A percentile compares a stretch with the other conserved stretches of the same genome.
Conservation (phyloP, 164 flowering plant species). For the Berberis vulgaris region DNA sequence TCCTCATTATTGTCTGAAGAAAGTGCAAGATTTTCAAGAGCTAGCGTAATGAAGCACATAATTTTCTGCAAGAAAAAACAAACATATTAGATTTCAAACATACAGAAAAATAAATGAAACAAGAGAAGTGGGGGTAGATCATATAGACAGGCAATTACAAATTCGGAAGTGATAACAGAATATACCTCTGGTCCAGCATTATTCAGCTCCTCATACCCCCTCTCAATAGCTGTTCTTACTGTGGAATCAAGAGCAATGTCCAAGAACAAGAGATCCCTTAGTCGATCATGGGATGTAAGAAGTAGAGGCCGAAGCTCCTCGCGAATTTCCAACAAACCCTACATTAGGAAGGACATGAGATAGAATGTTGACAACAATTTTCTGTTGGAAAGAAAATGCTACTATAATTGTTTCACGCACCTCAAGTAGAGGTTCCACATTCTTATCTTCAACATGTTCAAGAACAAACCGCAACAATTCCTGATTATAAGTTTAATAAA, state of each 20-base stretch:
- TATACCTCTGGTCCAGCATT: constrained; percentile 79
- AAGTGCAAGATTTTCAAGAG: constrained; percentile 84
- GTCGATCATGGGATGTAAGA: constrained; percentile 47
- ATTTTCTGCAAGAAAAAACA: constrained; percentile 59
- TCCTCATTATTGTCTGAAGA: constrained; percentile 90
- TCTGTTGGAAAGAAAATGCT: neutral
- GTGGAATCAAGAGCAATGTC: constrained; percentile 94
- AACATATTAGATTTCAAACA: neutral
- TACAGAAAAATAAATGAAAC: neutral
- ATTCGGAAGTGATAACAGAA: neutral
- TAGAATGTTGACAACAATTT: too few relatives aligned
- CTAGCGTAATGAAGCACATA: constrained; percentile 72
- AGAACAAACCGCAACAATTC: constrained; percentile 65
- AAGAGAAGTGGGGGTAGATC: neutral
- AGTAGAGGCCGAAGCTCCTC: constrained; percentile 76
- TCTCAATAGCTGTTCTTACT: constrained; percentile 86
- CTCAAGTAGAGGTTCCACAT: constrained; percentile 87
- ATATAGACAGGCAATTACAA: neutral
- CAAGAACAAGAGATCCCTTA: constrained; percentile 86
- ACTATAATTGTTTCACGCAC: constrained; percentile 24
- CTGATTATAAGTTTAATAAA: constrained; percentile 28
- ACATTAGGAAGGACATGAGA: constrained; percentile 9
- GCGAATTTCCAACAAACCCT: constrained; percentile 96
- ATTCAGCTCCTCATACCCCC: constrained; percentile 86
- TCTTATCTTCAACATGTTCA: constrained; percentile 78